phyloP scores from a whole-genome alignment of 1,284 basidiomycete species.

The Cryptococcus amylolentus region DNA sequence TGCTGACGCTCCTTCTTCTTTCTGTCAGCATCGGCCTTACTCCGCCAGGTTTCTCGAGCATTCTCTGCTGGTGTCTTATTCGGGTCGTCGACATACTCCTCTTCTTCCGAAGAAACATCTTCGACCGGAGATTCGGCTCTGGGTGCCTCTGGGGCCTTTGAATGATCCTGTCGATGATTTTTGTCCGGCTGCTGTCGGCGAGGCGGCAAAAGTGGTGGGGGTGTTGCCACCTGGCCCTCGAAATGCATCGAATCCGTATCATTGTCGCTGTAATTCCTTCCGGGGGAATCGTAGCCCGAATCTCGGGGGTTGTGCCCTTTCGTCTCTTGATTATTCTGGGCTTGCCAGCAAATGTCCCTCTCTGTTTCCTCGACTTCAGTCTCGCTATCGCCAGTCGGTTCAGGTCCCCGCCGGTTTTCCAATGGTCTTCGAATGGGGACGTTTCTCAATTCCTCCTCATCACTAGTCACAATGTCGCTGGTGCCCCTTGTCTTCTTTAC shows the following conservation, averaged over 20 bases:
- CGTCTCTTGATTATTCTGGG: too few relatives aligned
- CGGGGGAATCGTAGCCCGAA: too few relatives aligned
- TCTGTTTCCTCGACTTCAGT: too few relatives aligned
- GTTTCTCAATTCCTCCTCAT: too few relatives aligned
- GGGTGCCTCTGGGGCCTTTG: neutral
- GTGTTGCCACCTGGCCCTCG: neutral
- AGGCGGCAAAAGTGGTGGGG: neutral
- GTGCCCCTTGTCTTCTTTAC: too few relatives aligned
- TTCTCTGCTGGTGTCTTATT: neutral
- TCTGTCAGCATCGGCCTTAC: neutral
- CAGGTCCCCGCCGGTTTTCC: too few relatives aligned
- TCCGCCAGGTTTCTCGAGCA: neutral
- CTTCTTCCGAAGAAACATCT: neutral
- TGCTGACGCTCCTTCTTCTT: neutral
- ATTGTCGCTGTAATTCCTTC: neutral
- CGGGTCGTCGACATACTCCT: neutral
- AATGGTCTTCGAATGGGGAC: too few relatives aligned
- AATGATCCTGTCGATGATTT: neutral
- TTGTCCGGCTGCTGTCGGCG: neutral
- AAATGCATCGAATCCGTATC: neutral
- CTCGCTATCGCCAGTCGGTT: too few relatives aligned
- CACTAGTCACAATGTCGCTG: too few relatives aligned
- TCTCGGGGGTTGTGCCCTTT: too few relatives aligned
- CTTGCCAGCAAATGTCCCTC: too few relatives aligned
- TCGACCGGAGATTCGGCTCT: neutral